Evolutionary conservation across 2,329 filamentous ascomycete species (phyloP).

Genomic region (Scedosporium apiospermum): DNA sequence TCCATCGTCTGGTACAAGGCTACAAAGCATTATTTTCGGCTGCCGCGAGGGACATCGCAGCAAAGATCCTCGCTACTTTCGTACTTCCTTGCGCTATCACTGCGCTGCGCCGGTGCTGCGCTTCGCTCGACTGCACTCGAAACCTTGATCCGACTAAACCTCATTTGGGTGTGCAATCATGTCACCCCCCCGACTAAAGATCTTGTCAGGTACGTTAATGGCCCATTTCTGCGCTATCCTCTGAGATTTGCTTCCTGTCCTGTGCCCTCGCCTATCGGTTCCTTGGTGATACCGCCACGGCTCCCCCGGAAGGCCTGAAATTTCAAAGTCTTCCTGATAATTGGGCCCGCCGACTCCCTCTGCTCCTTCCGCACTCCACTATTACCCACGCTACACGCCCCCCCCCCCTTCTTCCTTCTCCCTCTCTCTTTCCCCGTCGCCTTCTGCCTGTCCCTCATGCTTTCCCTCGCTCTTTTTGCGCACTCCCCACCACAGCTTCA

Average conservation of each 20-base stretch:
- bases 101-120: background rate
- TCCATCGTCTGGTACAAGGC: constrained; percentile 5
- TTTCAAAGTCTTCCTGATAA: constrained; percentile 3
- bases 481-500: background rate
- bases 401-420: background rate
- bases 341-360: background rate
- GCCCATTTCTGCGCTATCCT: background rate
- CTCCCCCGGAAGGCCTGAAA: constrained; percentile 5
- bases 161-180: constrained; percentile 1
- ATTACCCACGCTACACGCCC: background rate
- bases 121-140: background rate
- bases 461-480: background rate
- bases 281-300: constrained; percentile 2
- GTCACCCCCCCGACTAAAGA: constrained; percentile 5
- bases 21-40: background rate
- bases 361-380: background rate
- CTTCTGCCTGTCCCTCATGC: background rate
- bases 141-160: constrained; percentile 1
- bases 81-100: background rate
- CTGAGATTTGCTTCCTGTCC: background rate
- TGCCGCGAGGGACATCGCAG: background rate
- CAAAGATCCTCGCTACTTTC: background rate
- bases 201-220: constrained; percentile 7
- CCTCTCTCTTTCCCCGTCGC: background rate
- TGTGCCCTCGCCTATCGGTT: background rate